A percentile compares a stretch with the other conserved stretches of the same genome.
phyloP scores from a whole-genome alignment of 169 alveolate genomes.

The Prorocentrum cordatum region DNA sequence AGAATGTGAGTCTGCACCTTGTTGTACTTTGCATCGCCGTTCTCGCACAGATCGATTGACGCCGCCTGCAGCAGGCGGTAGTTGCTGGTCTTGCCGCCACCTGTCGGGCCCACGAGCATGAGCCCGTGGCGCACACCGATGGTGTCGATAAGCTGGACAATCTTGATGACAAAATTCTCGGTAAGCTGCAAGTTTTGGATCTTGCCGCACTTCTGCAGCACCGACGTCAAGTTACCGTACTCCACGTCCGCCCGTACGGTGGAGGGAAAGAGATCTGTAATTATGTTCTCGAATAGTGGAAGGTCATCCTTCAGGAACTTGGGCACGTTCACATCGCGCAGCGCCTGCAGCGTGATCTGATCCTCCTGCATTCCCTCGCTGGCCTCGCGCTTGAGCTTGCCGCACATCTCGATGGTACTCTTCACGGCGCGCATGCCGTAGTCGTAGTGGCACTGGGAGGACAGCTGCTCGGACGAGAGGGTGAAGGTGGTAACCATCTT shows the following conservation, averaged over 20 bases:
- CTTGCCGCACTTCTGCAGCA: constrained; percentile 75
- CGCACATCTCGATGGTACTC: constrained; percentile 90
- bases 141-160: constrained; percentile 88
- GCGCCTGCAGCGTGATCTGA: constrained; percentile 85
- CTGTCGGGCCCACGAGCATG: constrained; percentile 93
- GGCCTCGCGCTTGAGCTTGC: constrained; percentile 84
- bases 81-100: constrained; percentile 88
- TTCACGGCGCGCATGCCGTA: constrained; percentile 96
- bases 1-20: constrained; percentile 72
- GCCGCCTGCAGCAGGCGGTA: constrained; percentile 76
- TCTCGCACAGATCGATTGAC: constrained; percentile 55
- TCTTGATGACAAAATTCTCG: constrained; percentile 78
- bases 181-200: constrained; percentile 81
- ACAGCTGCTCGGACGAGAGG: constrained; percentile 86
- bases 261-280: constrained; percentile 90
- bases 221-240: constrained; percentile 80
- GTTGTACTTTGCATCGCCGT: constrained; percentile 29
- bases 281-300: constrained; percentile 76
- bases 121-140: constrained; percentile 91
- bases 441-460: constrained; percentile 81
- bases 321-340: constrained; percentile 91
- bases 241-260: constrained; percentile 83
- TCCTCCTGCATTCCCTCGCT: constrained; percentile 85
- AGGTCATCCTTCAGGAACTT: constrained; percentile 81
- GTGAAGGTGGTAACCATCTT: constrained; percentile 85